Evolutionary conservation across 2,329 filamentous ascomycete genomes (phyloP).

Genomic region (Hypoxylon sp.): DNA sequence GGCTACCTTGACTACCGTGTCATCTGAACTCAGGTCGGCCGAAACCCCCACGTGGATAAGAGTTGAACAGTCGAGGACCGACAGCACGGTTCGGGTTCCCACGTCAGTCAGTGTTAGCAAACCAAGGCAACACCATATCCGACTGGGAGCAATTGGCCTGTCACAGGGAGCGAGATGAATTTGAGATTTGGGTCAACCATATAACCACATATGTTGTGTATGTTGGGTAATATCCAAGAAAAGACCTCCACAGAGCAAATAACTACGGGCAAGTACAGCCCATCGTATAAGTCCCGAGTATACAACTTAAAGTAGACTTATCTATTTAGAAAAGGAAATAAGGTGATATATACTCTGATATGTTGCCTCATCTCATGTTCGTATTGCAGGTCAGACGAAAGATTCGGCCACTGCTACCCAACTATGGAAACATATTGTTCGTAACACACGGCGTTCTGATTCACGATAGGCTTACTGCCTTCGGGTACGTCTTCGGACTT

Average conservation of each 20-base stretch:
- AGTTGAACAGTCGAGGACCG: not conserved
- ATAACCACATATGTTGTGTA: conserved; percentile 14
- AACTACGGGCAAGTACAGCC: conserved; percentile 9
- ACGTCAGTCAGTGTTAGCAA: conserved; percentile 22
- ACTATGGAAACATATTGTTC: conserved; percentile 16
- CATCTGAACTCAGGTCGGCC: conserved; percentile 4
- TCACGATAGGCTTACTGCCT: conserved; percentile 5
- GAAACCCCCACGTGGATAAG: not conserved
- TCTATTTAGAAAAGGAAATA: conserved; percentile 22
- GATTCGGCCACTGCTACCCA: conserved; percentile 21
- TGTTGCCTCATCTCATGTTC: conserved; percentile 23
- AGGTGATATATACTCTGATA: conserved; percentile 6
- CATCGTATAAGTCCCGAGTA: conserved; percentile 11
- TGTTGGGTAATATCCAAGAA: conserved; percentile 19
- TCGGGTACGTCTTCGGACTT: conserved; percentile 12
- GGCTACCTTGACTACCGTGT: conserved; percentile 4
- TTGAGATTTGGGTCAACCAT: not conserved
- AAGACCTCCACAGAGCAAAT: conserved; percentile 15
- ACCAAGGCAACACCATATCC: conserved; percentile 28
- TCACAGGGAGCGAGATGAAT: conserved; percentile 3
- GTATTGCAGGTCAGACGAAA: conserved; percentile 18
- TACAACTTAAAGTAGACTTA: not conserved
- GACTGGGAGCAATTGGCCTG: not conserved
- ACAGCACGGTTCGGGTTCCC: conserved; percentile 7
- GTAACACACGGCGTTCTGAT: conserved; percentile 24